Evolutionary conservation across 2,329 filamentous ascomycete species (phyloP).

Genomic region (Tetracladium maxilliforme): DNA sequence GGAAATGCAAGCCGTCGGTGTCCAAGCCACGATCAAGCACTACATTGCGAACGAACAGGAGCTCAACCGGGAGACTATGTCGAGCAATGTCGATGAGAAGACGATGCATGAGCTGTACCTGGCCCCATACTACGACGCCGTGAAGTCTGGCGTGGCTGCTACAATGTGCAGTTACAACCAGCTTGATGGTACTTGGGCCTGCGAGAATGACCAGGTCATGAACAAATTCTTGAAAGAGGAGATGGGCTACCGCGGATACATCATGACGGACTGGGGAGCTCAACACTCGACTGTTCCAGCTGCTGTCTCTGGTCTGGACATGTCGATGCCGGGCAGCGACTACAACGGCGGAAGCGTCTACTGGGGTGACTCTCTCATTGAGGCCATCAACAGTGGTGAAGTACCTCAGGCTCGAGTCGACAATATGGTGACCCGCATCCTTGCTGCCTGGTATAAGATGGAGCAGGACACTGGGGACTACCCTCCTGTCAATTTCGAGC

Average conservation of each 20-base stretch:
- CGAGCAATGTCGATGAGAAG: slow-evolving; percentile 45
- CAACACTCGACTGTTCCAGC: slow-evolving; percentile 57
- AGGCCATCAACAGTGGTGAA: slow-evolving; percentile 39
- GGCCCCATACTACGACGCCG: slow-evolving; percentile 55
- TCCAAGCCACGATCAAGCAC: slow-evolving; percentile 41
- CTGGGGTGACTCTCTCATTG: slow-evolving; percentile 38
- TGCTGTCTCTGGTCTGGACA: slow-evolving; percentile 55
- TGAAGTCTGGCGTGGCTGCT: slow-evolving; percentile 47
- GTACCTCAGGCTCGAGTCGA: slow-evolving; percentile 46
- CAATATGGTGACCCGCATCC: slow-evolving; percentile 50
- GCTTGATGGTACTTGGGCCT: slow-evolving; percentile 53
- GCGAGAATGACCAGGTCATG: slow-evolving; percentile 44
- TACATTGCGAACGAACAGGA: slow-evolving; percentile 60
- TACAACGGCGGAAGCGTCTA: slow-evolving; percentile 35
- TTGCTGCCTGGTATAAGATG: slow-evolving; percentile 45
- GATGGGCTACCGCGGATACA: slow-evolving; percentile 62
- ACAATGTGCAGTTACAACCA: slow-evolving; percentile 66
- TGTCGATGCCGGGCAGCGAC: slow-evolving; percentile 65
- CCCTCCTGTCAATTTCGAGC: slow-evolving; percentile 33
- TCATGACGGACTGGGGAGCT: slow-evolving; percentile 59
- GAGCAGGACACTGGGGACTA: slow-evolving; percentile 32
- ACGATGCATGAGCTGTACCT: slow-evolving; percentile 54
- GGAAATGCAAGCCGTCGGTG: slow-evolving; percentile 35
- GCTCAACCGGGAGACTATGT: slow-evolving; percentile 35
- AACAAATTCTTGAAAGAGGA: slow-evolving; percentile 53